Percentiles rank a stretch among this genome's conserved stretches.
phyloP scores from a whole-genome alignment of 495 filamentous ascomycete species.

The Penicillium steckii region DNA sequence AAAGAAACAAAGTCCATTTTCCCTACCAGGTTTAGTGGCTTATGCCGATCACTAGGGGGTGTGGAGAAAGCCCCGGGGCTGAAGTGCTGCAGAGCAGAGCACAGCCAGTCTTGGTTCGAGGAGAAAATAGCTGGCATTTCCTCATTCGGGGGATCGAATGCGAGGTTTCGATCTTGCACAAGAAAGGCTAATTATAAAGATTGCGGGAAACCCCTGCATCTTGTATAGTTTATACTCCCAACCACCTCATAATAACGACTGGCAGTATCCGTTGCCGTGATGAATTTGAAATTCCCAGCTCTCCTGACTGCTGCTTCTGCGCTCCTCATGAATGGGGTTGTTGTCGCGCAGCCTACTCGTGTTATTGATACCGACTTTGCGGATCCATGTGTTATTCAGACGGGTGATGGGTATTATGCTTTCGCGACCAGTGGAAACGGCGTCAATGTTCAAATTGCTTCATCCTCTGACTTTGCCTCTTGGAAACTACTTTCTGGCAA shows the following conservation, averaged over 20 bases:
- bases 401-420: constrained; percentile 28
- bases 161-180: background rate
- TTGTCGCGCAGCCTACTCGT: constrained; percentile 15
- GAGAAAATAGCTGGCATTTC: background rate
- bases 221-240: background rate
- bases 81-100: background rate
- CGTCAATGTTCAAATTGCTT: constrained; percentile 21
- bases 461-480: constrained; percentile 26
- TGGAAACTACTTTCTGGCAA: constrained; percentile 25
- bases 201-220: background rate
- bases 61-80: background rate
- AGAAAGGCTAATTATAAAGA: background rate
- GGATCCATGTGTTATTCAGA: constrained; percentile 31
- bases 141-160: background rate
- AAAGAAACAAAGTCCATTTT: constrained; percentile 1
- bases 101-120: background rate
- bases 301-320: constrained; percentile 1
- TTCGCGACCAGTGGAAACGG: constrained; percentile 29
- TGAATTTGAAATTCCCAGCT: background rate
- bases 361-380: constrained; percentile 31
- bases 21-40: constrained; percentile 5
- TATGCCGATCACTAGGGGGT: background rate
- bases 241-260: background rate
- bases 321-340: constrained; percentile 2
- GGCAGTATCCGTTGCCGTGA: background rate